Evolutionary conservation across 768 basidiomycete genomes (phyloP).

Genomic region (Cystofilobasidium bisporidii): DNA sequence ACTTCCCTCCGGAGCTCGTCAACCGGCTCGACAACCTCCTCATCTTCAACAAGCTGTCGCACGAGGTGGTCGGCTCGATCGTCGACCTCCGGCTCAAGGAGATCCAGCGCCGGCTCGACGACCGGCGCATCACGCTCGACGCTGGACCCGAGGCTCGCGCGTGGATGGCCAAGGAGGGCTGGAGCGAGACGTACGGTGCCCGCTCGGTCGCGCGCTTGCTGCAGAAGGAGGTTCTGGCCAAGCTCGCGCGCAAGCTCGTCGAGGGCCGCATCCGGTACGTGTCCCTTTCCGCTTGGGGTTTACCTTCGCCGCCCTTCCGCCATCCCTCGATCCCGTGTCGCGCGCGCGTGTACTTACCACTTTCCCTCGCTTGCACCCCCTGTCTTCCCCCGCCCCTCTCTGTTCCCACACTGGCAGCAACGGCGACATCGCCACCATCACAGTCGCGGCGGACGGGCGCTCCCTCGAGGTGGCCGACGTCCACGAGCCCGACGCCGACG

Average conservation of each 20-base stretch:
- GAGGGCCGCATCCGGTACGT: slow-evolving; percentile 63
- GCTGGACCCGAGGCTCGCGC: slow-evolving; percentile 53
- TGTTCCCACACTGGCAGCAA: slow-evolving; percentile 45
- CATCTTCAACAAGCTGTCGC: slow-evolving; percentile 83
- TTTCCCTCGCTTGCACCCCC: background rate
- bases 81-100: slow-evolving; percentile 68
- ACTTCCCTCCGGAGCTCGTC: slow-evolving; percentile 82
- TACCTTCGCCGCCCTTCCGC: background rate
- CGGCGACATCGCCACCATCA: slow-evolving; percentile 57
- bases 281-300: background rate
- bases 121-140: slow-evolving; percentile 60
- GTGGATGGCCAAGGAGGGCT: slow-evolving; percentile 68
- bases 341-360: too few species aligned
- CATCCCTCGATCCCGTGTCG: too few species aligned
- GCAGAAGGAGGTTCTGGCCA: slow-evolving; percentile 68
- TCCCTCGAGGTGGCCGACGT: slow-evolving; percentile 54
- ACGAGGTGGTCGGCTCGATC: slow-evolving; percentile 61
- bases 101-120: slow-evolving; percentile 55
- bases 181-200: slow-evolving; percentile 77
- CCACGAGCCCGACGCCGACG: slow-evolving; percentile 47
- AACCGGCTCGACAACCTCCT: slow-evolving; percentile 49
- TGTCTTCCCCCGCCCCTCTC: background rate
- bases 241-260: slow-evolving; percentile 68
- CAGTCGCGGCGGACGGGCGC: slow-evolving; percentile 44
- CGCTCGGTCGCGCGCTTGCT: slow-evolving; percentile 81